Evolutionary conservation across 2,329 filamentous ascomycete genomes (phyloP), one percentile per base, ranked within the genome.

Genomic region (Monilinia vaccinii-corymbosi): DNA sequence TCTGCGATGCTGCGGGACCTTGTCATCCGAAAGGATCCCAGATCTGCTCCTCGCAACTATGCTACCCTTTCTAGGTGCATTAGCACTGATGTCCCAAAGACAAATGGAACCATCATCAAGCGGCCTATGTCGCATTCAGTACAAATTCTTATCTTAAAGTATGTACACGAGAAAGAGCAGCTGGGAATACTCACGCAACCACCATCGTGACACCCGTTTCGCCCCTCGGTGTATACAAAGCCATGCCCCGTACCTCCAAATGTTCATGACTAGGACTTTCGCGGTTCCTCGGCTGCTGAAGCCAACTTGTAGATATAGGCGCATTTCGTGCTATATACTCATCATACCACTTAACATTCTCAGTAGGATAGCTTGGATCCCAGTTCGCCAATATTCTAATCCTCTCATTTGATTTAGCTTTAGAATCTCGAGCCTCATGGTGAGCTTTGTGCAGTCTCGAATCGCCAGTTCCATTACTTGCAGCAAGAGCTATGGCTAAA

Each of bases 81-180:
- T 80, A 1, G 81, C 81, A 58, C 80, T 83, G 55, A 89, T 76
- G 69, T 96, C 88, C 91, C 91, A 97, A 8, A 96, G 74, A 66
- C 87, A 89, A n/a, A 97, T 81, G 56, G 89, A 91, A 0, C 91
- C 91, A 70, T 97, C 89, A 61, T 95, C 90, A 9, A 96, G 76
- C 2, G 91, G 90, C 0, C 57, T 59, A 46, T 52, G 46, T 53
- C 28, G 9, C 40, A 23, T 23, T 53, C 28, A 53, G 50, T 32
- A 53, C 50, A 14, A 16, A n/a, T 44, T 44, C 25, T 44, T 10
- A 6, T 38, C 28, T 32, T 16, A 14, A 21, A 11, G 32, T 34
- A 1, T 16, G 18, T 32, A 53, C 10, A 53, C 21, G 36, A n/a
- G n/a, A 23, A 44, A 16, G 25, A 44, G 13, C 31, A 53, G 23